Evolutionary conservation across 495 filamentous ascomycete genomes (phyloP).

Genomic region (Penicillium macrosclerotiorum): DNA sequence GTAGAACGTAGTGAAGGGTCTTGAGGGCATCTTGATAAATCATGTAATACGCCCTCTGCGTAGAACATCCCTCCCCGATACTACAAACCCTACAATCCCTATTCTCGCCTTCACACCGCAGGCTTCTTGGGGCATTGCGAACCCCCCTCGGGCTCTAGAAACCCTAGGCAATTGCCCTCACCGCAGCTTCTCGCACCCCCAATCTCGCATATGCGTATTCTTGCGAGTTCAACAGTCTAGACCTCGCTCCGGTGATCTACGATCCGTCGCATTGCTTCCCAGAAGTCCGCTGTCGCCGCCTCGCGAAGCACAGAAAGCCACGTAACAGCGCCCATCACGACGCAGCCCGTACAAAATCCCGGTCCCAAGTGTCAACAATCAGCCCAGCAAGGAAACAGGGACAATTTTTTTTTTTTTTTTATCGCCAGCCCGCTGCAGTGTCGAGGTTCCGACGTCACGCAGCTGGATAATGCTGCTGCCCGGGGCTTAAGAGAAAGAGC

Average conservation of each 20-base stretch:
- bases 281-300: too few species aligned
- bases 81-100: too few species aligned
- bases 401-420: too few species aligned
- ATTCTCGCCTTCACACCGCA: neutral
- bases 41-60: too few species aligned
- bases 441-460: too few species aligned
- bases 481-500: neutral
- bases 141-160: neutral
- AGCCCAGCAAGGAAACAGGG: conserved; percentile 15
- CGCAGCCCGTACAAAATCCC: neutral
- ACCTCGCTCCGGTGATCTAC: neutral
- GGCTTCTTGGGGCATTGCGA: too few species aligned
- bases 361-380: conserved; percentile 1
- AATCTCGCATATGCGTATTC: neutral
- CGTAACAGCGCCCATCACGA: neutral
- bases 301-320: neutral
- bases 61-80: too few species aligned
- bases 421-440: conserved; percentile 1
- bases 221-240: neutral
- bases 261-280: too few species aligned
- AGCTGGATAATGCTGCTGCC: neutral
- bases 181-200: neutral
- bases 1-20: too few species aligned
- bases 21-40: too few species aligned
- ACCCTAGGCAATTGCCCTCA: neutral